Evolutionary conservation across 176 grass and related monocot genomes (phyloP).

Genomic region (Lolium multiflorum): DNA sequence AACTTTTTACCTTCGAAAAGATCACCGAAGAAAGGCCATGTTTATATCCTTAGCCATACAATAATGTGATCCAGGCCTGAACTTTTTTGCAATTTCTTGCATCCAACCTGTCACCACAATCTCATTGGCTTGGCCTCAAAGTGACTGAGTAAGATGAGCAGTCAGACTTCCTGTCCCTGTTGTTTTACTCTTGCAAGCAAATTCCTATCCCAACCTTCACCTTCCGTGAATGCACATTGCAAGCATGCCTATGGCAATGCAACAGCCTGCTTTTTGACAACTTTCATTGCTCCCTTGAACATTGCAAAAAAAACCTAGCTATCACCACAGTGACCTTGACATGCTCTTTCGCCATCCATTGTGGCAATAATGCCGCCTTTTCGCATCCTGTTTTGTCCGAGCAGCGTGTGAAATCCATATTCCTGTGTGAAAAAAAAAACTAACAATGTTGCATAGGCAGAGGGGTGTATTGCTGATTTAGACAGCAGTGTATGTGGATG

Average conservation of each 20-base stretch:
- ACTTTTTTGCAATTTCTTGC: slow-evolving; percentile 17
- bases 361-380: slow-evolving; percentile 43
- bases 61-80: slow-evolving; percentile 22
- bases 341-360: slow-evolving; percentile 37
- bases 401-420: slow-evolving; percentile 21
- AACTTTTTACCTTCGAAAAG: slow-evolving; percentile 22
- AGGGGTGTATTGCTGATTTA: slow-evolving; percentile 43
- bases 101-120: slow-evolving; percentile 37
- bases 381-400: slow-evolving; percentile 9
- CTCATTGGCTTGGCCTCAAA: slow-evolving; percentile 42
- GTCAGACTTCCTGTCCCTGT: slow-evolving; percentile 1
- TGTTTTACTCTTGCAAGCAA: slow-evolving; percentile 38
- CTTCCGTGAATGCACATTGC: slow-evolving; percentile 46
- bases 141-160: not conserved
- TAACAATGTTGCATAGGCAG: slow-evolving; percentile 15
- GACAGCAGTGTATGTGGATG: slow-evolving; percentile 34
- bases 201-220: slow-evolving; percentile 31
- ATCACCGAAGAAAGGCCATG: not conserved
- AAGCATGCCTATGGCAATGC: slow-evolving; percentile 43
- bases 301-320: slow-evolving; percentile 35
- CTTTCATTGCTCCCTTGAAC: slow-evolving; percentile 28
- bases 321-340: slow-evolving; percentile 29
- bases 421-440: slow-evolving; percentile 5
- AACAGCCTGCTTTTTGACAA: slow-evolving; percentile 52
- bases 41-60: not conserved